These are phyloP conservation scores for Eragrostis tef DNA, from an alignment of 202 grass and related monocot genomes.

Conservation along the genomic window DNA sequence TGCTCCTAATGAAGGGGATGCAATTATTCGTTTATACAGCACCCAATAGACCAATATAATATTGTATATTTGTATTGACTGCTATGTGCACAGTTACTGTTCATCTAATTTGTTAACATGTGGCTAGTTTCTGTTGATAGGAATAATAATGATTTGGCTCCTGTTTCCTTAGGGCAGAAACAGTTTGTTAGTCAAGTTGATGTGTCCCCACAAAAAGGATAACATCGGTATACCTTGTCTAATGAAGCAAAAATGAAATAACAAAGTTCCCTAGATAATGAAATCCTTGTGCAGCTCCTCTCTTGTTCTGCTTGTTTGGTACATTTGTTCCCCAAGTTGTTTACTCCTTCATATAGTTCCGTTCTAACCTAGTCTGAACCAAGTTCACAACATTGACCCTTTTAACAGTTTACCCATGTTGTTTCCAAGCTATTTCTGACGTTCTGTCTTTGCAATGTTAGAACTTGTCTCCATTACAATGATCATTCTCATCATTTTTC, in stretches of 20 bases:
- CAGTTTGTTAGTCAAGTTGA: slow-evolving; percentile 2
- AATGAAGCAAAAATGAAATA: neutral
- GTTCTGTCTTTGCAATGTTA: slow-evolving; percentile 3
- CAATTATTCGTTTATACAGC: no score
- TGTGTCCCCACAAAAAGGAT: neutral
- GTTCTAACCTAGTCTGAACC: neutral
- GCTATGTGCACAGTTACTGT: neutral
- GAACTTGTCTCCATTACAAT: slow-evolving; percentile 31
- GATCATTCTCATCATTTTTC: slow-evolving; percentile 29
- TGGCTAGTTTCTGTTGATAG: neutral
- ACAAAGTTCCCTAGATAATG: neutral
- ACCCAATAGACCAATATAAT: neutral
- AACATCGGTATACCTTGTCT: neutral
- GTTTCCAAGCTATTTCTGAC: slow-evolving; percentile 15
- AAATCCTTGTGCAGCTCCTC: neutral
- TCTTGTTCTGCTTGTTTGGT: neutral
- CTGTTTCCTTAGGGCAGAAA: neutral
- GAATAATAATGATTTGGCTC: slow-evolving; percentile 1
- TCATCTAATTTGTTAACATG: neutral
- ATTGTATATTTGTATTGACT: neutral
- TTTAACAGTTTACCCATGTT: slow-evolving; percentile 32
- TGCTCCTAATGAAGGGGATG: neutral
- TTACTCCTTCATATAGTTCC: slow-evolving; percentile 5
- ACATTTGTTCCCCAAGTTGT: slow-evolving; percentile 3
- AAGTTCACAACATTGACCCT: neutral